These are phyloP conservation scores for Venturia pyrina DNA, from an alignment of 2,329 filamentous ascomycete genomes.

Conservation along the genomic window DNA sequence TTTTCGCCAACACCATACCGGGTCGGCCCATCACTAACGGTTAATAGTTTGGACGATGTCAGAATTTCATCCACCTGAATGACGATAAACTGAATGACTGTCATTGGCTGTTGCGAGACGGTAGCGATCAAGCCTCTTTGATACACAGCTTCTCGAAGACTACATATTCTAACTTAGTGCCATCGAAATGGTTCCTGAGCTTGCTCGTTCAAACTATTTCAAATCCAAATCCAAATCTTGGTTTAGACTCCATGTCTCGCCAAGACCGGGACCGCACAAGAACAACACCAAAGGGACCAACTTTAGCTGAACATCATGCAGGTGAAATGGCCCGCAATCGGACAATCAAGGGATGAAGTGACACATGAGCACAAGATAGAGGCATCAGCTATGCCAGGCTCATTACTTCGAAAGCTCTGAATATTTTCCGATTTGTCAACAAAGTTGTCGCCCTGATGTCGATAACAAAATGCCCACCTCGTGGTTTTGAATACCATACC, in stretches of 20 bases:
- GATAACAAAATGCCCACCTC: background rate
- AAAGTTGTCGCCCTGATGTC: background rate
- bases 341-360: background rate
- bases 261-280: no score
- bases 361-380: background rate
- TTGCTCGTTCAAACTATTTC: no score
- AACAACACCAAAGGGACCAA: background rate
- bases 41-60: background rate
- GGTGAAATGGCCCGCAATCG: no score
- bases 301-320: background rate
- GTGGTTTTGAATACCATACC: background rate
- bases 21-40: background rate
- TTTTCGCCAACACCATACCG: background rate
- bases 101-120: background rate
- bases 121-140: background rate
- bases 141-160: background rate
- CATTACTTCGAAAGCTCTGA: background rate
- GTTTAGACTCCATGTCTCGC: no score
- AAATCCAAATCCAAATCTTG: no score
- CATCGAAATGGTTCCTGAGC: no score
- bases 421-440: background rate
- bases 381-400: background rate
- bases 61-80: background rate
- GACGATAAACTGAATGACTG: background rate
- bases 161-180: background rate